These are phyloP conservation scores for Pisolithus tinctorius DNA, from an alignment of 768 basidiomycete genomes.

Conservation along the genomic window DNA sequence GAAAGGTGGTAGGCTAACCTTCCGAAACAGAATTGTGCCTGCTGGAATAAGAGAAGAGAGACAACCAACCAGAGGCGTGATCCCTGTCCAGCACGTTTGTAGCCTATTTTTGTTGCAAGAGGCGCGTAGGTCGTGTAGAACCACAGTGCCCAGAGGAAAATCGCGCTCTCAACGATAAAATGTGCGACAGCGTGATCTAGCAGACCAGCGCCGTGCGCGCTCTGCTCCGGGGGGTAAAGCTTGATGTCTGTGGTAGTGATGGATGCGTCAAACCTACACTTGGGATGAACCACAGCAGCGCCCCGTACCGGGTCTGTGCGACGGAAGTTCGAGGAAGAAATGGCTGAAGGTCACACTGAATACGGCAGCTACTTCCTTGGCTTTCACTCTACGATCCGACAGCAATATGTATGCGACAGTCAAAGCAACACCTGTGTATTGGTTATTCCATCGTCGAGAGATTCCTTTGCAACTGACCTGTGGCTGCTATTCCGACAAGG, in stretches of 20 bases:
- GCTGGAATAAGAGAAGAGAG: slow-evolving; percentile 18
- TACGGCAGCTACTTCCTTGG: slow-evolving; percentile 15
- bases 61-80: slow-evolving; percentile 14
- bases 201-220: slow-evolving; percentile 15
- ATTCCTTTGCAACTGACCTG: neutral
- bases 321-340: slow-evolving; percentile 9
- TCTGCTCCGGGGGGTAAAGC: neutral
- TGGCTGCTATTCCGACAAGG: slow-evolving; percentile 2
- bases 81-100: slow-evolving; percentile 8
- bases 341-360: slow-evolving; percentile 17
- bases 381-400: neutral
- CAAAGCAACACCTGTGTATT: slow-evolving; percentile 10
- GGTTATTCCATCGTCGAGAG: slow-evolving; percentile 7
- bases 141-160: slow-evolving; percentile 21
- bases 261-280: no score
- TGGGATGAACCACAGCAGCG: neutral
- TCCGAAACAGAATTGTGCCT: slow-evolving; percentile 24
- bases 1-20: slow-evolving; percentile 8
- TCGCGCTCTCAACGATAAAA: slow-evolving; percentile 19
- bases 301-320: neutral
- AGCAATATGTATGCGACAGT: slow-evolving; percentile 12
- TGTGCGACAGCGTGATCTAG: slow-evolving; percentile 19
- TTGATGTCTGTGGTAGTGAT: no score
- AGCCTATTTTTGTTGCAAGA: slow-evolving; percentile 14
- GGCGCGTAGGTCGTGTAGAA: slow-evolving; percentile 20